Evolutionary conservation across 352 stramenopile species (phyloP).

Genomic region (Pythium diclinum): DNA sequence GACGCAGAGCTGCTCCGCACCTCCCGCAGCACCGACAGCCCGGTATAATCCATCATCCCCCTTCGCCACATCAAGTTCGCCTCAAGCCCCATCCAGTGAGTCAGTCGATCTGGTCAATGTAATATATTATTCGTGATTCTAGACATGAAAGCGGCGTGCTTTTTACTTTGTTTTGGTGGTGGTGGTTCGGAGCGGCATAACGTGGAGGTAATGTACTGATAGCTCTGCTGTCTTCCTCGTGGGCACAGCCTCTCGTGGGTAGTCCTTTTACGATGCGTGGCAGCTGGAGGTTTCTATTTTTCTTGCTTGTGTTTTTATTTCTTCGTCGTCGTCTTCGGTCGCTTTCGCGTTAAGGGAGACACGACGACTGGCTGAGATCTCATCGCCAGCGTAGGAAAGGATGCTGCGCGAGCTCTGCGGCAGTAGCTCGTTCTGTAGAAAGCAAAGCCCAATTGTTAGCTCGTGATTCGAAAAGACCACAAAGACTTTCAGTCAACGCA

Average conservation of each 20-base stretch:
- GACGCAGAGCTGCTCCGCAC: constrained; percentile 15
- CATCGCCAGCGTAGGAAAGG: constrained; percentile 40
- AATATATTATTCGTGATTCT: constrained; percentile 18
- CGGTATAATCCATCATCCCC: neutral
- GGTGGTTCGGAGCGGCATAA: too few relatives aligned
- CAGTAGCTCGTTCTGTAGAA: constrained; percentile 57
- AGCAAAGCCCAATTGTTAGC: neutral
- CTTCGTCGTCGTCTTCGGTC: neutral
- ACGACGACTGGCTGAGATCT: neutral
- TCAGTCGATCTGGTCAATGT: constrained; percentile 8
- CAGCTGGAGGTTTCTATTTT: neutral
- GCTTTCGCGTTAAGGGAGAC: neutral
- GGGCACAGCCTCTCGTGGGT: too few relatives aligned
- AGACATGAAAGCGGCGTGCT: neutral
- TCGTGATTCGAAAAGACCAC: too few relatives aligned
- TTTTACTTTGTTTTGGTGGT: neutral
- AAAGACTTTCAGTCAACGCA: constrained; percentile 15
- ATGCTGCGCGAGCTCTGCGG: constrained; percentile 53
- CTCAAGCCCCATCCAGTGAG: neutral
- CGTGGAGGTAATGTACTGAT: neutral
- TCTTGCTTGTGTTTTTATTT: neutral
- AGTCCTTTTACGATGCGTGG: too few relatives aligned
- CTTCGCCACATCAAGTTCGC: neutral
- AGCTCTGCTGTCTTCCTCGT: neutral
- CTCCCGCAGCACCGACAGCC: constrained; percentile 1